Base-by-base conservation (phyloP, 2,329 filamentous ascomycete species). In the Aphanoascus verrucosus region DNA sequence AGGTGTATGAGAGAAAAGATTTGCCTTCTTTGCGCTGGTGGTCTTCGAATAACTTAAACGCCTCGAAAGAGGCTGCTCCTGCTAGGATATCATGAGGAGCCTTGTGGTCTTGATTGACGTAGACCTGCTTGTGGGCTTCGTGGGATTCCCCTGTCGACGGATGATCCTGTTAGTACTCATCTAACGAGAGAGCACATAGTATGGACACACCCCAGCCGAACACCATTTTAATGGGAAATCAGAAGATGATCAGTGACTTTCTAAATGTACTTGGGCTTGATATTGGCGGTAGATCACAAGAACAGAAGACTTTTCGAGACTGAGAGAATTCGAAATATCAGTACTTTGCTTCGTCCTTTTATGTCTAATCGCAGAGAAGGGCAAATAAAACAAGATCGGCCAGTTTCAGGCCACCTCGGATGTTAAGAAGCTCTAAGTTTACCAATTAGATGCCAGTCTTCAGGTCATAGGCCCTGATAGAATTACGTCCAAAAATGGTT, bases 21-120 rank as follows among this genome's bases (percentile, higher is more conserved):
- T 43, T 72, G 82, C 83, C 86, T 63, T 88, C 77, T 44, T 70
- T 71, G 60, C 82, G 82, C 71, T 88, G 84, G 62, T 79, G 76
- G 64, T 88, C 80, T 71, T 90, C 86, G 64, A 84, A 90, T 31
- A 84, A 74, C 75, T 88, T 88, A 77, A 90, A 85, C 62, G 83
- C 87, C 61, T 83, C 83, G 67, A 88, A 93, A 58, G 83, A 81
- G 51, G 86, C 87, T 53, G 82, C 87, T 58, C 85, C 85, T 57
- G 83, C 86, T 53, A 93, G 68, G 51, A 88, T 65, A 73, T 93
- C 86, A 69, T 93, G 86, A 62, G 78, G 78, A 63, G 86, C 72
- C 63, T 78, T 79, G 59, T 79, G 74, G 68, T 86, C 69, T 71
- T 86, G 53, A 49, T 72, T 65, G 57, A 74, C 66, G 67, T 77